Percentiles rank a stretch among this genome's conserved stretches.
Evolutionary conservation across 2,329 filamentous ascomycete species (phyloP).

Genomic region (Ploettnerulaceae sp.): DNA sequence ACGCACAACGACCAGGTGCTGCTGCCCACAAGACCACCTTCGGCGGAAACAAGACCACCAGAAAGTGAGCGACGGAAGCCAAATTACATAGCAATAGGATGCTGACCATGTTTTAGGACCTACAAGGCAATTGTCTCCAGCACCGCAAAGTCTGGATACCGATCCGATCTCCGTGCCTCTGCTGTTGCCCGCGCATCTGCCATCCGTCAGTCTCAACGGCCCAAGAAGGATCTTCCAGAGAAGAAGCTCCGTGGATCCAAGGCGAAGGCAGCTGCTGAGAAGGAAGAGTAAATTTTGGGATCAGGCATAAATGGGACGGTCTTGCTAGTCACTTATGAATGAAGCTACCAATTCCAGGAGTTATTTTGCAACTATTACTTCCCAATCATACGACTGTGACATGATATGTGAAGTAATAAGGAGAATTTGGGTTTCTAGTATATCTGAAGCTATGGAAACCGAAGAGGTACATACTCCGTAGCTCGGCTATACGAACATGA

Average conservation of each 20-base stretch:
- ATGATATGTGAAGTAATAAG: conserved; percentile 11
- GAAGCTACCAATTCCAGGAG: conserved; percentile 26
- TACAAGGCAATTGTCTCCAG: conserved; percentile 83
- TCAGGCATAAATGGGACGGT: conserved; percentile 15
- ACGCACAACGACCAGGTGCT: conserved; percentile 68
- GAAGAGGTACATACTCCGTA: conserved; percentile 1
- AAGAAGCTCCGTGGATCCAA: conserved; percentile 74
- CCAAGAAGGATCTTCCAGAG: conserved; percentile 70
- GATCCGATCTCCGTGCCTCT: conserved; percentile 66
- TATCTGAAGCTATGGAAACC: too few relatives aligned
- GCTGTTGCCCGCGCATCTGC: conserved; percentile 86
- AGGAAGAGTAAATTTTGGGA: conserved; percentile 36
- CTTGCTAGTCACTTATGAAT: conserved; percentile 26
- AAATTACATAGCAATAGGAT: not conserved
- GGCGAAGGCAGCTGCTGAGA: conserved; percentile 63
- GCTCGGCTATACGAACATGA: conserved; percentile 13
- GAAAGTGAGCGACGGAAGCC: conserved; percentile 60
- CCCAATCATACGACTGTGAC: conserved; percentile 15
- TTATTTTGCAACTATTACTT: conserved; percentile 18
- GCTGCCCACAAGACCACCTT: conserved; percentile 61
- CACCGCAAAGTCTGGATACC: conserved; percentile 82
- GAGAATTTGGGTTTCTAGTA: conserved; percentile 5
- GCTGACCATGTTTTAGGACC: conserved; percentile 51
- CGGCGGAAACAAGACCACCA: conserved; percentile 66
- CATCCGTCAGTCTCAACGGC: conserved; percentile 72